phyloP scores from a whole-genome alignment of 1,139 yeast genomes.

The Blastobotrys arbuscula region DNA sequence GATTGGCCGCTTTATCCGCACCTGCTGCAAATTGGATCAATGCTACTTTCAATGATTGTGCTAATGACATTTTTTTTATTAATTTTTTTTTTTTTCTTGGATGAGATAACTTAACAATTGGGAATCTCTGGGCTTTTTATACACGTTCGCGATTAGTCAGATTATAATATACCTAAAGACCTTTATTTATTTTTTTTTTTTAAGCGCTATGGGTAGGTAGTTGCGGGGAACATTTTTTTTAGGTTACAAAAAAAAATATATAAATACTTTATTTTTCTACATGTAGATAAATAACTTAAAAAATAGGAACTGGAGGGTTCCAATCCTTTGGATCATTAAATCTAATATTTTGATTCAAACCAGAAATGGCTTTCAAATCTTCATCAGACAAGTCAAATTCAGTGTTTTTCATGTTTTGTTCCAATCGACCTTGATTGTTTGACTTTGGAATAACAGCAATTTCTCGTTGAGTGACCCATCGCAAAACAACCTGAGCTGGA shows the following conservation, averaged over 20 bases:
- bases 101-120: not conserved
- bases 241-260: no score
- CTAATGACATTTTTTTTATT: slow-evolving; percentile 8
- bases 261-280: no score
- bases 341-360: slow-evolving; percentile 63
- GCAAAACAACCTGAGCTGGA: slow-evolving; percentile 58
- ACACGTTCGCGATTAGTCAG: no score
- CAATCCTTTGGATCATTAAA: slow-evolving; percentile 85
- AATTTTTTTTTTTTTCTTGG: not conserved
- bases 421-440: slow-evolving; percentile 49
- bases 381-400: slow-evolving; percentile 49
- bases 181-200: no score
- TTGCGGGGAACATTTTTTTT: no score
- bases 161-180: no score
- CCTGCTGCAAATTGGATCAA: slow-evolving; percentile 74
- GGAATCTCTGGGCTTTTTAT: no score
- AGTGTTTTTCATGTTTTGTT: slow-evolving; percentile 50
- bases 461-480: slow-evolving; percentile 69
- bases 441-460: slow-evolving; percentile 71
- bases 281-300: slow-evolving; percentile 27
- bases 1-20: slow-evolving; percentile 58
- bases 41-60: slow-evolving; percentile 49
- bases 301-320: slow-evolving; percentile 51
- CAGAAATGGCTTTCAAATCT: slow-evolving; percentile 40
- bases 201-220: no score